These are phyloP conservation scores for Scenedesmus sp. DNA, from an alignment of 163 green algal genomes.

Conservation along the genomic window DNA sequence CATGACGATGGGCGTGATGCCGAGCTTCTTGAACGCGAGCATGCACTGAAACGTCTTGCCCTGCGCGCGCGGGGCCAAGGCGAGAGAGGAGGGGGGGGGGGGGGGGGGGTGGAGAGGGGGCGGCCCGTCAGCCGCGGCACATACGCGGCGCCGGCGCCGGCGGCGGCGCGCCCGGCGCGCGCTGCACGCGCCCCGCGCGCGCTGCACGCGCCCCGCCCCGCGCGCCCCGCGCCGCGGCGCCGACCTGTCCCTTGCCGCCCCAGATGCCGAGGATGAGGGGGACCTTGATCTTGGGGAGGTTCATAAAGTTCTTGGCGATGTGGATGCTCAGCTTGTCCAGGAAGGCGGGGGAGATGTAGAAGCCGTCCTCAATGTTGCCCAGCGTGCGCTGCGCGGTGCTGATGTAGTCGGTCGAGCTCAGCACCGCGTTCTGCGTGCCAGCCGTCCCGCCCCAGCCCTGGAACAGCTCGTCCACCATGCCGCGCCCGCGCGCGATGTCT, in stretches of 20 bases:
- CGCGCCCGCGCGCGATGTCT: slow-evolving; percentile 93
- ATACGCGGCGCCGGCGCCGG: no score
- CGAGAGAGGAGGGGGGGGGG: slow-evolving; percentile 75
- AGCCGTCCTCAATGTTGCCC: slow-evolving; percentile 95
- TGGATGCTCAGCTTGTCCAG: slow-evolving; percentile 99
- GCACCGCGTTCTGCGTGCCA: slow-evolving; percentile 93
- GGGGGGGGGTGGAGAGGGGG: no score
- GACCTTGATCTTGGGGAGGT: slow-evolving; percentile 99
- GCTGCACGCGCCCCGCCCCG: no score
- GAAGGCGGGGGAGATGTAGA: slow-evolving; percentile 98
- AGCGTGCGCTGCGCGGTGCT: slow-evolving; percentile 72
- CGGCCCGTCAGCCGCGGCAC: slow-evolving; percentile 1
- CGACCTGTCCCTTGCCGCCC: slow-evolving; percentile 97
- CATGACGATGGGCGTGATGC: slow-evolving; percentile 98
- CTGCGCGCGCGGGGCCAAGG: slow-evolving; percentile 96
- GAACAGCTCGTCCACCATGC: slow-evolving; percentile 96
- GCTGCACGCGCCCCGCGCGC: no score
- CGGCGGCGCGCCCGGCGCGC: no score
- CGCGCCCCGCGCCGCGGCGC: slow-evolving; percentile 59
- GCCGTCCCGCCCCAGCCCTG: slow-evolving; percentile 79
- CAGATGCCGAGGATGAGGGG: slow-evolving; percentile 98
- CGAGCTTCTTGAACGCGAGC: slow-evolving; percentile 98
- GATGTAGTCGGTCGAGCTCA: slow-evolving; percentile 93
- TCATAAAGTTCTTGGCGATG: slow-evolving; percentile 99
- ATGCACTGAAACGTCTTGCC: slow-evolving; percentile 97